Conservation (phyloP, 805 yeast genomes). For the Schwanniomyces yamadae region DNA sequence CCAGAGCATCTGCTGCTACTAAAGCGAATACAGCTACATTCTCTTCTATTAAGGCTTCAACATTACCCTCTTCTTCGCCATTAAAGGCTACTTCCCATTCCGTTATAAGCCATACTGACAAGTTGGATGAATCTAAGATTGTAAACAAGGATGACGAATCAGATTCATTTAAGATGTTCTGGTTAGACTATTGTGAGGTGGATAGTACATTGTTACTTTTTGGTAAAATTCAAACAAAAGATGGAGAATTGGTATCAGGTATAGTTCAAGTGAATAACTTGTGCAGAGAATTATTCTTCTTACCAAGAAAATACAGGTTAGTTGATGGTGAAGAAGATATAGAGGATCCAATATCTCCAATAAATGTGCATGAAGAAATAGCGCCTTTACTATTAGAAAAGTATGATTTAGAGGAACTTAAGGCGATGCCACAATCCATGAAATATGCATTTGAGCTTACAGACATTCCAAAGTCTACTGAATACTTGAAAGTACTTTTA, state of each 20-base stretch:
- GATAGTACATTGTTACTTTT: slow-evolving; percentile 67
- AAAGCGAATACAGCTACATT: slow-evolving; percentile 42
- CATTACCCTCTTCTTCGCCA: slow-evolving; percentile 23
- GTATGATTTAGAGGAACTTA: slow-evolving; percentile 59
- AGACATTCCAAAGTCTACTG: slow-evolving; percentile 74
- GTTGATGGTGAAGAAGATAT: slow-evolving; percentile 41
- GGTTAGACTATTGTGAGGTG: slow-evolving; percentile 87
- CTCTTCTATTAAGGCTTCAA: slow-evolving; percentile 33
- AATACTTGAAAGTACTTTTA: slow-evolving; percentile 72
- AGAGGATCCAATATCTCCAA: slow-evolving; percentile 43
- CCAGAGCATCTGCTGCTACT: slow-evolving; percentile 45
- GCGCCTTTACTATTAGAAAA: slow-evolving; percentile 61
- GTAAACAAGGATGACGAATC: slow-evolving; percentile 17
- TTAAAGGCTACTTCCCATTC: slow-evolving; percentile 16
- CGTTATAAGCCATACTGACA: slow-evolving; percentile 30
- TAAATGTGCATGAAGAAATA: slow-evolving; percentile 78
- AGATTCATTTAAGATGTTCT: slow-evolving; percentile 68
- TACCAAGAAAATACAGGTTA: slow-evolving; percentile 58
- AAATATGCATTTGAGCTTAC: slow-evolving; percentile 88
- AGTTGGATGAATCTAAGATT: slow-evolving; percentile 26
- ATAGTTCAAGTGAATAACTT: slow-evolving; percentile 74
- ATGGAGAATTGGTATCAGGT: slow-evolving; percentile 63
- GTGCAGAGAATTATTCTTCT: slow-evolving; percentile 68
- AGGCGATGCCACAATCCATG: slow-evolving; percentile 67
- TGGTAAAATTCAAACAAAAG: slow-evolving; percentile 71